Evolutionary conservation across 2,329 filamentous ascomycete genomes (phyloP), one percentile per base, ranked within the genome.

Genomic region (Aspergillus bombycis): DNA sequence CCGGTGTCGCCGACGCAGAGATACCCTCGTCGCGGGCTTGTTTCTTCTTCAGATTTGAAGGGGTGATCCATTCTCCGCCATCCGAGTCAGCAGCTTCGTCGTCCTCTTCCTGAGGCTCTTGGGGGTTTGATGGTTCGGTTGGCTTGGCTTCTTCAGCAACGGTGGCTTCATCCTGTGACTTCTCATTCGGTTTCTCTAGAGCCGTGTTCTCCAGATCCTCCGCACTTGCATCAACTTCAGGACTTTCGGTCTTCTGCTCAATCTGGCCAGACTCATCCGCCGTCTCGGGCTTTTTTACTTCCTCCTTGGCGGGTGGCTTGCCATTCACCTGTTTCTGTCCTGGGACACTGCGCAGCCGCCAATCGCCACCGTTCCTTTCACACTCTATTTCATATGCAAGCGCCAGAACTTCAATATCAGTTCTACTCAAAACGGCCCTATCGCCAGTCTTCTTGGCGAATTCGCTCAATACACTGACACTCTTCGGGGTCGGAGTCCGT

Each of bases 361-460:
- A 96, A 75, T 96, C 89, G 2, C 94, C 94, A n/a, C 89, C 88
- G 75, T 96, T 96, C 63, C 89, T 84, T 81, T 98, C 94, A 72
- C 92, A 91, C 72, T 98, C 94, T n/a, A 98, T 77, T 76, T 99
- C 95, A 77, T 98, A 98, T 1, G 93, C 91, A 61, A 99, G 82
- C 10, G 94, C 95, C 73, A 98, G 82, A 46, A 99, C 86, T 70
- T 96, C 91, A 65, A 98, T 82, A 88, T 99, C 95, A 1, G 93
- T 91, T 74, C 86, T 88, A 79, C 94, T 97, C 63, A 99, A 82
- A 0, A 97, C 94, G 12, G 91, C 87, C 66, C 94, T 84, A 77
- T 99, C 95, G 61, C 95, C 95, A 0, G 95, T 98, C 76, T 89
- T 91, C 60, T 92, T 87, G 52, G 95, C 92, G 81, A 98, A 98